phyloP scores from a whole-genome alignment of 805 yeast species.

The Candida nonsorbophila region DNA sequence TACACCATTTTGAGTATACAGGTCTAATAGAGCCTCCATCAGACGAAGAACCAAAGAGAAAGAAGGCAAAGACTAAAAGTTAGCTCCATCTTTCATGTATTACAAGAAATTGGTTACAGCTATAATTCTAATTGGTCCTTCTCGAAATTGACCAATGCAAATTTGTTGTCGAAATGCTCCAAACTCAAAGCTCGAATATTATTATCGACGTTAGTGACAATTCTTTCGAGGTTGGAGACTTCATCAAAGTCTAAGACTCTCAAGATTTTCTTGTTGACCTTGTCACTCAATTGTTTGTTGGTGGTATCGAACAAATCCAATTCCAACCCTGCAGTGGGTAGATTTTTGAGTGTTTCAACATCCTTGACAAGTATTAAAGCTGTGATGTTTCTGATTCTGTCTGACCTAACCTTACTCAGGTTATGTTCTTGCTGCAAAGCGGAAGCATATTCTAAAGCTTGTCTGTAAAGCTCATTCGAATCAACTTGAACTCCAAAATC shows the following conservation, averaged over 20 bases:
- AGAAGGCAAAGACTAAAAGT: not conserved
- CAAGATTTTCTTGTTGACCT: slow-evolving; percentile 21
- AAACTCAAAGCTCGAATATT: slow-evolving; percentile 26
- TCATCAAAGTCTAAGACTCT: slow-evolving; percentile 15
- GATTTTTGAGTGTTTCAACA: slow-evolving; percentile 12
- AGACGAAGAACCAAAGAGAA: slow-evolving; percentile 1
- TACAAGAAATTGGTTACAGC: not conserved
- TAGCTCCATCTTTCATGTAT: not conserved
- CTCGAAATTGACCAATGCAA: slow-evolving; percentile 32
- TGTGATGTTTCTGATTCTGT: slow-evolving; percentile 15
- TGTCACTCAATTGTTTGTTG: slow-evolving; percentile 12
- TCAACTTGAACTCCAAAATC: slow-evolving; percentile 9
- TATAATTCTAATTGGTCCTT: slow-evolving; percentile 26
- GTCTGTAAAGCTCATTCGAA: slow-evolving; percentile 9
- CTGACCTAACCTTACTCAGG: slow-evolving; percentile 1
- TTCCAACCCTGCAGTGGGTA: slow-evolving; percentile 15
- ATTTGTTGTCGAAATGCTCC: slow-evolving; percentile 25
- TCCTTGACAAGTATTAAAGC: slow-evolving; percentile 17
- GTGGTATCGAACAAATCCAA: slow-evolving; percentile 17
- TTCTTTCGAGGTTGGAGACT: slow-evolving; percentile 25
- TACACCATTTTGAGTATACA: not conserved
- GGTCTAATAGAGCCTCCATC: slow-evolving; percentile 1
- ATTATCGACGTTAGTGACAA: slow-evolving; percentile 22
- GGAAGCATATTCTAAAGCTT: slow-evolving; percentile 14
- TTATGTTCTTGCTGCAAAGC: slow-evolving; percentile 13